Percentiles rank a stretch among this genome's conserved stretches.
Evolutionary conservation across 2,329 filamentous ascomycete species (phyloP).

Genomic region (Torrubiellomyces zombiae): DNA sequence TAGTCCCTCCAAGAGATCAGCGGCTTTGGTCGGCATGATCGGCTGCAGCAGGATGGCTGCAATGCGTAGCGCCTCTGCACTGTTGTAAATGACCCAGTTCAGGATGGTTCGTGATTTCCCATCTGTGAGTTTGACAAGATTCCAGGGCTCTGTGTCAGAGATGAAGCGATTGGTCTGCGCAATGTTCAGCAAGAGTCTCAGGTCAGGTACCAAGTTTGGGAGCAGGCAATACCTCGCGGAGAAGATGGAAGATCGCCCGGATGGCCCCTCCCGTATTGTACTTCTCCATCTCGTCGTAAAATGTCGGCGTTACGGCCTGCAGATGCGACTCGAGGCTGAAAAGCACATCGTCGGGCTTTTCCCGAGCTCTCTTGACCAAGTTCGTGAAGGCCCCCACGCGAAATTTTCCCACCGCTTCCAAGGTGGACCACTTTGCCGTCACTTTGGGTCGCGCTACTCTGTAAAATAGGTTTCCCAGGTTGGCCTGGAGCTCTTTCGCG

Average conservation of each 20-base stretch:
- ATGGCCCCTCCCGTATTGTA: slow-evolving; percentile 51
- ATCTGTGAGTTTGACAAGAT: slow-evolving; percentile 23
- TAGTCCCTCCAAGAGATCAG: slow-evolving; percentile 57
- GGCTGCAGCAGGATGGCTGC: slow-evolving; percentile 75
- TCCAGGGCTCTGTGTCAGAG: slow-evolving; percentile 52
- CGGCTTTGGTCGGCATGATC: slow-evolving; percentile 70
- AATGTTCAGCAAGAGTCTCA: slow-evolving; percentile 5
- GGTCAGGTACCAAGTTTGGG: too few relatives aligned
- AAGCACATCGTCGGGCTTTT: slow-evolving; percentile 4
- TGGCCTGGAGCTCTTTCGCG: slow-evolving; percentile 59
- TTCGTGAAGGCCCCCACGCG: slow-evolving; percentile 10
- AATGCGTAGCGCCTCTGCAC: slow-evolving; percentile 62
- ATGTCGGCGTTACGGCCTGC: slow-evolving; percentile 6
- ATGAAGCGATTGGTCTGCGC: slow-evolving; percentile 30
- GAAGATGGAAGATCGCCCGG: slow-evolving; percentile 42
- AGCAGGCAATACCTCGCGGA: slow-evolving; percentile 36
- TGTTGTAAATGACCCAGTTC: slow-evolving; percentile 49
- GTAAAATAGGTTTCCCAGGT: slow-evolving; percentile 64
- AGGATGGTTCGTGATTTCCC: slow-evolving; percentile 22
- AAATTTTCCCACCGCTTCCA: slow-evolving; percentile 31
- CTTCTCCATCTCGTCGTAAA: slow-evolving; percentile 41
- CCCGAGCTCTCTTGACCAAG: neutral
- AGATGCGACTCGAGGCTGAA: slow-evolving; percentile 13
- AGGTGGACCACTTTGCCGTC: slow-evolving; percentile 40
- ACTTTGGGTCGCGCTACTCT: slow-evolving; percentile 51